phyloP scores from a whole-genome alignment of 306 rosid species.

The Crotalaria pallida region DNA sequence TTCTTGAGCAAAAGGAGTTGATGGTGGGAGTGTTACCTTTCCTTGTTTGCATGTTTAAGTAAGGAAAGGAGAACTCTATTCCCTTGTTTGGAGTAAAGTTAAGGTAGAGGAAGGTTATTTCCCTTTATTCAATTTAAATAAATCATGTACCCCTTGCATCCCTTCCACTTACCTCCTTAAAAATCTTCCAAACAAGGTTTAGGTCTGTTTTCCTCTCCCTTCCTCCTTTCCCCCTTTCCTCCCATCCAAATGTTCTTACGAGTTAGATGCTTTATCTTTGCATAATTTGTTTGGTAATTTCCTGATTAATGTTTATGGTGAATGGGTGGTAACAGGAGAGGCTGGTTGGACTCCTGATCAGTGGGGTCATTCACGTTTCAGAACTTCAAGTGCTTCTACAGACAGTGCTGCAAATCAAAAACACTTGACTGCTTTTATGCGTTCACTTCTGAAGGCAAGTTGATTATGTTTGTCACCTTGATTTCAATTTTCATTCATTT shows the following conservation, averaged over 20 bases:
- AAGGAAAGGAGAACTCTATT: background rate
- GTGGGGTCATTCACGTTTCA: constrained; percentile 81
- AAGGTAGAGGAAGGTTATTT: constrained; percentile 1
- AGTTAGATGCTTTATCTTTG: constrained; percentile 8
- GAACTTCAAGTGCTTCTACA: constrained; percentile 43
- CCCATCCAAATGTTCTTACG: background rate
- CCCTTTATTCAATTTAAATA: background rate
- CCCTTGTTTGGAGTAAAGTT: background rate
- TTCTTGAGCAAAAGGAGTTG: background rate
- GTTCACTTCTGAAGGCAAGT: constrained; percentile 77
- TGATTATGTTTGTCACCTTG: constrained; percentile 13
- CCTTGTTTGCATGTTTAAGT: background rate
- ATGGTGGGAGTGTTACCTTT: background rate
- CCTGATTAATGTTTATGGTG: constrained; percentile 21
- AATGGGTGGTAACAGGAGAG: constrained; percentile 60
- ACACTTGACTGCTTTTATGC: constrained; percentile 72
- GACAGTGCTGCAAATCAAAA: constrained; percentile 62
- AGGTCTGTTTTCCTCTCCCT: background rate
- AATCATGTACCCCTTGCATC: background rate
- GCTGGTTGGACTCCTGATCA: constrained; percentile 98
- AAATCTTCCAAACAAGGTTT: background rate
- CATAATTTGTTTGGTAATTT: constrained; percentile 12
- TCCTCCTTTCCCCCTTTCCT: background rate
- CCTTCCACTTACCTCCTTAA: too few species aligned
- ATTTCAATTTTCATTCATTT: background rate